Evolutionary conservation across 192 early-diverging fungal species (phyloP).

Genomic region (Podila clonocystis): DNA sequence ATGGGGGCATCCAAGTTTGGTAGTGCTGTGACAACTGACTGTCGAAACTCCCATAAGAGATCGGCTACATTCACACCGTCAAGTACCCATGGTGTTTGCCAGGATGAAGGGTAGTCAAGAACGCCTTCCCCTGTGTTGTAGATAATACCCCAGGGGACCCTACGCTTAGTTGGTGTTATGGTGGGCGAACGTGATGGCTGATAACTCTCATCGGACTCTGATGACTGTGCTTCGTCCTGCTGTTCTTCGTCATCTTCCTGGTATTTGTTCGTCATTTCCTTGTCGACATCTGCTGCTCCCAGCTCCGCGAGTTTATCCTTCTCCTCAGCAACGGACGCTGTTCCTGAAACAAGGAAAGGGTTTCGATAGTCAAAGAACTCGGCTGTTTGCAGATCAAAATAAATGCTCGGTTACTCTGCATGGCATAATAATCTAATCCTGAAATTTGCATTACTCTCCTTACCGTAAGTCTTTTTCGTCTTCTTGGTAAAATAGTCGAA

Average conservation of each 20-base stretch:
- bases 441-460: not conserved
- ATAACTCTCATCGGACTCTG: no score
- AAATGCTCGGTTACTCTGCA: no score
- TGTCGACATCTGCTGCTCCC: no score
- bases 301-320: no score
- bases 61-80: constrained; percentile 5
- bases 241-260: no score
- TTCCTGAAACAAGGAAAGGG: not conserved
- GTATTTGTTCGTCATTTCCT: no score
- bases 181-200: no score
- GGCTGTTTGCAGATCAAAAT: not conserved
- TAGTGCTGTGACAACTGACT: constrained; percentile 4
- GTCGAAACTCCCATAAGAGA: constrained; percentile 10
- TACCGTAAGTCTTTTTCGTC: constrained; percentile 8
- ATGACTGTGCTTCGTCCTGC: no score
- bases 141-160: no score
- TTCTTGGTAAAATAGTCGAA: constrained; percentile 16
- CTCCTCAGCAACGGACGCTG: no score
- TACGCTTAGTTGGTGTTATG: no score
- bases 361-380: not conserved
- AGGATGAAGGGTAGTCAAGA: constrained; percentile 9
- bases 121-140: not conserved
- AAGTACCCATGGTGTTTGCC: not conserved
- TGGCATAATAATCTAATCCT: not conserved
- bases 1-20: no score